Evolutionary conservation across 345 rosid genomes (phyloP).

Genomic region (Ceriops zippeliana): DNA sequence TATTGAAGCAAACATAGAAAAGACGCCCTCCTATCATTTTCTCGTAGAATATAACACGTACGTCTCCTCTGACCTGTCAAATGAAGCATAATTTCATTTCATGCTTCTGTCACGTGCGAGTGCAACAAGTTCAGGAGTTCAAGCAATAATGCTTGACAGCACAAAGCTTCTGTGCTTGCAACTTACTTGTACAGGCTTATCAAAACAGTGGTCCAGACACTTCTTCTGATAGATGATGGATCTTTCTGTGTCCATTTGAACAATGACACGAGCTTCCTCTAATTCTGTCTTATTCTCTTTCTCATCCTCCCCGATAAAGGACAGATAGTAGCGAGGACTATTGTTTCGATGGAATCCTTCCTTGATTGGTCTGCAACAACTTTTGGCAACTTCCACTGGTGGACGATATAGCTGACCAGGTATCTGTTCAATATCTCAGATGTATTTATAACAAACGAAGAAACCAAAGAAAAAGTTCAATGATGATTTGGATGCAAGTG

Average conservation of each 20-base stretch:
- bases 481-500: neutral
- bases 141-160: neutral
- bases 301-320: conserved; percentile 42
- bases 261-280: conserved; percentile 51
- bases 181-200: conserved; percentile 68
- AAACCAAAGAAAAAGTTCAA: neutral
- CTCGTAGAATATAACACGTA: conserved; percentile 75
- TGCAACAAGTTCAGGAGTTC: neutral
- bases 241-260: conserved; percentile 96
- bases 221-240: conserved; percentile 73
- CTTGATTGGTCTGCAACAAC: conserved; percentile 63
- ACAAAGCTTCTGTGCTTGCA: neutral
- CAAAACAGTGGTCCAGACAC: conserved; percentile 73
- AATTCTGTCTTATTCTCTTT: conserved; percentile 27
- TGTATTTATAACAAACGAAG: neutral
- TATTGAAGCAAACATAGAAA: conserved; percentile 85
- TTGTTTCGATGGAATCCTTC: conserved; percentile 49
- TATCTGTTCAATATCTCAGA: conserved; percentile 34
- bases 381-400: conserved; percentile 57
- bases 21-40: conserved; percentile 88
- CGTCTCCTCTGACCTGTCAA: conserved; percentile 67
- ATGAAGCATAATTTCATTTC: neutral
- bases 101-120: neutral
- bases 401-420: conserved; percentile 66
- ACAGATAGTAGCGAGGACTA: conserved; percentile 63